phyloP scores from a whole-genome alignment of 306 rosid genomes.

The Cucurbita moschata region DNA sequence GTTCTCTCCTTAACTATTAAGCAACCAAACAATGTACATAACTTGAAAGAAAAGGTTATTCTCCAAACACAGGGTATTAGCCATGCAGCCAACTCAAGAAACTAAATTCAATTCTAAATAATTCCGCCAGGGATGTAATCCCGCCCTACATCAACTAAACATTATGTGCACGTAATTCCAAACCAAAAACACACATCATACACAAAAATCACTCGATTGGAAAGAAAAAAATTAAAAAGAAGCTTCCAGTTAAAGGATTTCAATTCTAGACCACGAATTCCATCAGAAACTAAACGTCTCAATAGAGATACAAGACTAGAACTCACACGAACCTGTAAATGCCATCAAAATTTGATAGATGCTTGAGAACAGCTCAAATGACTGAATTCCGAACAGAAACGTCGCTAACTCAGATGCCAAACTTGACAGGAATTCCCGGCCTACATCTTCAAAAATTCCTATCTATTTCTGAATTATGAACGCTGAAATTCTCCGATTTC shows the following conservation, averaged over 20 bases:
- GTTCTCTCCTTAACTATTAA: not conserved
- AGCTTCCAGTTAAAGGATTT: not conserved
- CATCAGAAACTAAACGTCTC: not conserved
- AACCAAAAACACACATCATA: not conserved
- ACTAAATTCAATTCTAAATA: not conserved
- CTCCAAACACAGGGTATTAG: not conserved
- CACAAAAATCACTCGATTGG: not conserved
- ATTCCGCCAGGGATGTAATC: not conserved
- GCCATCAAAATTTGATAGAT: not conserved
- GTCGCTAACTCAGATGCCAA: not conserved
- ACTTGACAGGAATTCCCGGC: not conserved
- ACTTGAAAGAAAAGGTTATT: not conserved
- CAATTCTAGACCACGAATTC: not conserved
- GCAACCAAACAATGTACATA: not conserved
- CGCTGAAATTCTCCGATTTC: not conserved
- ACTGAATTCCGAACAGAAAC: not conserved
- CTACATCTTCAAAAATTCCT: not conserved
- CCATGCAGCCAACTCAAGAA: not conserved
- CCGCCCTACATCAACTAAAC: not conserved
- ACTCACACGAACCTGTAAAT: not conserved
- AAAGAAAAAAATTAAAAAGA: not conserved
- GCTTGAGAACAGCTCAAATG: not conserved
- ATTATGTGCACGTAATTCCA: not conserved
- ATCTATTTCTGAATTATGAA: not conserved
- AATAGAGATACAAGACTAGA: not conserved